These are phyloP conservation scores for Globisporangium uncinulatum DNA, from an alignment of 352 stramenopile genomes.

Conservation along the genomic window DNA sequence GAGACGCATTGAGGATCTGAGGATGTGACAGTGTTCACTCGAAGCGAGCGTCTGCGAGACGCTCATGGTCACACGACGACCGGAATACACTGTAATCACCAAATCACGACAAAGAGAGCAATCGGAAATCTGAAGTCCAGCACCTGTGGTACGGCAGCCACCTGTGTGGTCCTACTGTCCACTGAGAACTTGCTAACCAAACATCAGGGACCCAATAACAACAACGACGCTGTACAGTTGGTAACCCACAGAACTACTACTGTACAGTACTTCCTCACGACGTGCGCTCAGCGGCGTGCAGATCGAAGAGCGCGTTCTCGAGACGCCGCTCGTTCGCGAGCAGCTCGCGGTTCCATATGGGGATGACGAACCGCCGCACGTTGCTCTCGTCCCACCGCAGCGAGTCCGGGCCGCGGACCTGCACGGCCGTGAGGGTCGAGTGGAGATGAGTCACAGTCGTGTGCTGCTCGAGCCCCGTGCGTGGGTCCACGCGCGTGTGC, in stretches of 20 bases:
- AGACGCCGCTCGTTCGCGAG: not conserved
- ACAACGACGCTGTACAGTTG: too few relatives aligned
- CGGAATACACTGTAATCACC: too few relatives aligned
- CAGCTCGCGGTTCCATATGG: not conserved
- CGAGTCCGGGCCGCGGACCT: slow-evolving; percentile 1
- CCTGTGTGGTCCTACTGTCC: too few relatives aligned
- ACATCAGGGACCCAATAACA: too few relatives aligned
- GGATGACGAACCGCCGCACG: not conserved
- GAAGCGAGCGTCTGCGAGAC: too few relatives aligned
- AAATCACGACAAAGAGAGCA: too few relatives aligned
- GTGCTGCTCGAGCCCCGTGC: not conserved
- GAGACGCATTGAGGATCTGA: too few relatives aligned
- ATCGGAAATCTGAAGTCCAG: too few relatives aligned
- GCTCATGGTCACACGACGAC: too few relatives aligned
- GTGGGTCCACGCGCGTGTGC: slow-evolving; percentile 1
- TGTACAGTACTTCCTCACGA: not conserved
- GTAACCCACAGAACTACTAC: not conserved
- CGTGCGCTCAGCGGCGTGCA: not conserved
- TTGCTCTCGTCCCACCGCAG: not conserved
- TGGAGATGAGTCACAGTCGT: not conserved
- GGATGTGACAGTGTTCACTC: too few relatives aligned
- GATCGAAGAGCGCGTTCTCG: not conserved
- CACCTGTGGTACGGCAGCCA: too few relatives aligned
- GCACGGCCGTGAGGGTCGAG: not conserved
- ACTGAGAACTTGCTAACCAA: too few relatives aligned